These are phyloP conservation scores for Blastobotrys proliferans DNA, from an alignment of 1,139 yeast species.

Conservation along the genomic window DNA sequence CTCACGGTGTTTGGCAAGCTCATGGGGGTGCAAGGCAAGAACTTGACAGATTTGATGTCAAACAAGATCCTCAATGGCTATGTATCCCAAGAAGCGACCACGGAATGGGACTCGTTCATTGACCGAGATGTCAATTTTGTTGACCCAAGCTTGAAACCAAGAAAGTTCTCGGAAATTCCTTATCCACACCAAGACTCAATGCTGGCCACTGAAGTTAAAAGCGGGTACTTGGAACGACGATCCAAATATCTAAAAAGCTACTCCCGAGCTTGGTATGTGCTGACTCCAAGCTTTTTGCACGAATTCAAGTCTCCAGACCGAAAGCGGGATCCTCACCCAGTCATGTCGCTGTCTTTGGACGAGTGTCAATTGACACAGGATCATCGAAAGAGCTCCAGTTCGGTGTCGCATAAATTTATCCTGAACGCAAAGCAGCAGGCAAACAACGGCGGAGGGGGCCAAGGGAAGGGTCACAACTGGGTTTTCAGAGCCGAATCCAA, in stretches of 20 bases:
- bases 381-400: slow-evolving; percentile 52
- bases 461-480: slow-evolving; percentile 84
- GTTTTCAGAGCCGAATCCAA: slow-evolving; percentile 83
- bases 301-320: slow-evolving; percentile 86
- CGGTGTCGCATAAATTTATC: slow-evolving; percentile 72
- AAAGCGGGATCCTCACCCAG: slow-evolving; percentile 78
- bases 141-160: slow-evolving; percentile 65
- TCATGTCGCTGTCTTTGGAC: slow-evolving; percentile 76
- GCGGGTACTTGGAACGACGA: slow-evolving; percentile 82
- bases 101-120: slow-evolving; percentile 88
- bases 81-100: slow-evolving; percentile 67
- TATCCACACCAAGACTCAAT: slow-evolving; percentile 71
- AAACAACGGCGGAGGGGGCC: slow-evolving; percentile 41
- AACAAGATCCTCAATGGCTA: slow-evolving; percentile 71
- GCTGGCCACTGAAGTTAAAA: slow-evolving; percentile 64
- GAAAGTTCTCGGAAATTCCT: slow-evolving; percentile 57
- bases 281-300: slow-evolving; percentile 83
- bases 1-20: slow-evolving; percentile 63
- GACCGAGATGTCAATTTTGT: slow-evolving; percentile 72
- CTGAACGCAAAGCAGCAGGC: slow-evolving; percentile 63
- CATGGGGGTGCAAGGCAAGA: slow-evolving; percentile 30
- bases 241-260: slow-evolving; percentile 88
- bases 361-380: slow-evolving; percentile 83
- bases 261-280: slow-evolving; percentile 84
- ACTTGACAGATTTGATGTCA: slow-evolving; percentile 43